A percentile compares a stretch with the other conserved stretches of the same genome.
Conservation (phyloP, 306 rosid genomes). For the Macrotyloma uniflorum region DNA sequence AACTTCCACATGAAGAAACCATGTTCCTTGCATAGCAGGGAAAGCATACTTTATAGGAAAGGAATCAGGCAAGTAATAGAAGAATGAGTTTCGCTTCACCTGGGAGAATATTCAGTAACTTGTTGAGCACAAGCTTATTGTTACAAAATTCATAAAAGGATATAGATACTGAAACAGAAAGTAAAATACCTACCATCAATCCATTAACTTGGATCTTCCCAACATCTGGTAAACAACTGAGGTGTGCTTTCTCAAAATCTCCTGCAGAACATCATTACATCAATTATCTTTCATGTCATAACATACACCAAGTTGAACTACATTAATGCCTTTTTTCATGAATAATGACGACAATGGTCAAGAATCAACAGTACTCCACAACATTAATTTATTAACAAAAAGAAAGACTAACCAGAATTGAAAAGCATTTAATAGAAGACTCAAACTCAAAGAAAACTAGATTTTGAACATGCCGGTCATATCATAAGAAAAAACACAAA, state of each 20-base stretch:
- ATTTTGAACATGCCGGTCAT: neutral
- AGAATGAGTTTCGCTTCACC: slow-evolving; percentile 63
- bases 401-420: slow-evolving; percentile 20
- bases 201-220: slow-evolving; percentile 74
- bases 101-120: slow-evolving; percentile 36
- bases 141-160: slow-evolving; percentile 17
- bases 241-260: slow-evolving; percentile 70
- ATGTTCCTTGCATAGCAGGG: slow-evolving; percentile 48
- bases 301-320: slow-evolving; percentile 9
- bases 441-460: slow-evolving; percentile 8
- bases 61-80: slow-evolving; percentile 70
- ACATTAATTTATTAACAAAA: neutral
- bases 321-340: neutral
- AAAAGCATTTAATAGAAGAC: neutral
- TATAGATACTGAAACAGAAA: slow-evolving; percentile 11
- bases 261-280: slow-evolving; percentile 50
- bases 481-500: neutral
- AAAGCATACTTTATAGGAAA: slow-evolving; percentile 54
- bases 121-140: slow-evolving; percentile 13
- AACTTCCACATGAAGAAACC: slow-evolving; percentile 73
- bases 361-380: slow-evolving; percentile 3
- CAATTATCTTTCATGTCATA: slow-evolving; percentile 7
- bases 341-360: neutral
- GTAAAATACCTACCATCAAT: slow-evolving; percentile 54
- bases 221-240: slow-evolving; percentile 53